A percentile compares a stretch with the other conserved stretches of the same genome.
Conservation (phyloP, 2,329 filamentous ascomycete species). For the Teratosphaeria viscida region DNA sequence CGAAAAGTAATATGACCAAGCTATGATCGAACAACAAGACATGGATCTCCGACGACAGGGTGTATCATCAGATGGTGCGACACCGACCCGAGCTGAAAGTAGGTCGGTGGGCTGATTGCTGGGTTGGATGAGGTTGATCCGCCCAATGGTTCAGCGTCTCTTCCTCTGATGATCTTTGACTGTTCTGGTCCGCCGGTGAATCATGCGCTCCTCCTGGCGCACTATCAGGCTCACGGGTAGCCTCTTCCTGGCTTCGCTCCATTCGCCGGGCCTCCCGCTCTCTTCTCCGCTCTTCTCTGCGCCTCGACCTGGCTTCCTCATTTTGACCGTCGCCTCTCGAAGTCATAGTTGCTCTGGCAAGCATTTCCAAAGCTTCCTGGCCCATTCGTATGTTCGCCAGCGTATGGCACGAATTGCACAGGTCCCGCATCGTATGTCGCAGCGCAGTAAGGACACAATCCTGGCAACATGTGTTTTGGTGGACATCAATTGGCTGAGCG, state of each 20-base stretch:
- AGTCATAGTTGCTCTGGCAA: not conserved
- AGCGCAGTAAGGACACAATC: constrained; percentile 8
- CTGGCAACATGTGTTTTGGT: constrained; percentile 12
- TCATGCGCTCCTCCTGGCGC: not conserved
- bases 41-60: not conserved
- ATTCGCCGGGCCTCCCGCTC: not conserved
- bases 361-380: constrained; percentile 4
- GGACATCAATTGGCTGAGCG: not conserved
- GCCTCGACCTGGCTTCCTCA: not conserved
- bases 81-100: not conserved
- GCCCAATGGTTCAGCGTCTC: not conserved
- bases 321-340: not conserved
- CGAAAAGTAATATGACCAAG: constrained; percentile 12
- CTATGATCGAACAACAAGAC: constrained; percentile 8
- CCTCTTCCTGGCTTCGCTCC: not conserved
- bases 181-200: not conserved
- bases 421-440: constrained; percentile 3
- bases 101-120: not conserved
- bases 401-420: constrained; percentile 9
- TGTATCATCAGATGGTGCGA: not conserved
- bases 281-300: not conserved
- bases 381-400: constrained; percentile 3
- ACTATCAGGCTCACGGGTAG: not conserved
- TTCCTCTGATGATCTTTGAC: not conserved
- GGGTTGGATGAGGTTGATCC: not conserved